Evolutionary conservation across 2,329 filamentous ascomycete genomes (phyloP).

Genomic region (Colletotrichum chlorophyti): DNA sequence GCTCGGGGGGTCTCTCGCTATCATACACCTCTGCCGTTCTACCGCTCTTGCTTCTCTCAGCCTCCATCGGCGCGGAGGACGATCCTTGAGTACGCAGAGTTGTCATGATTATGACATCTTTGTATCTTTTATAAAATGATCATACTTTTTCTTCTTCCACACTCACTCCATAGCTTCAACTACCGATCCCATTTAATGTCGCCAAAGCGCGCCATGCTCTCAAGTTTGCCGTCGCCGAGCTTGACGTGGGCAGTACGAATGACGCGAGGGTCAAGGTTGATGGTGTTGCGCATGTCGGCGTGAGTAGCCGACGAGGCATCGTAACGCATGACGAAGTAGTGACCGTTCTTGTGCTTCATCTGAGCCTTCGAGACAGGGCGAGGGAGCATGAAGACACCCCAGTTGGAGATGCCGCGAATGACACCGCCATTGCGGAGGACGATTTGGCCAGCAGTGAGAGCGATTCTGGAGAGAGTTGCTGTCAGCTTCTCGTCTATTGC

Average conservation of each 20-base stretch:
- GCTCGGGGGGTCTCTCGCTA: conserved; percentile 7
- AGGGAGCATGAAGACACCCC: conserved; percentile 90
- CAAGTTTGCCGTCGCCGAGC: conserved; percentile 71
- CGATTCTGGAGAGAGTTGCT: conserved; percentile 68
- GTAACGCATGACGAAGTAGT: conserved; percentile 99
- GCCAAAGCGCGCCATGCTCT: conserved; percentile 57
- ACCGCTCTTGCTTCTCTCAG: background rate
- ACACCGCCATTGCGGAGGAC: conserved; percentile 87
- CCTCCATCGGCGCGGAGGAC: background rate
- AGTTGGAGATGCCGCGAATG: conserved; percentile 91
- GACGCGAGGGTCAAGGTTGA: conserved; percentile 88
- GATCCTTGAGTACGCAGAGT: too few relatives aligned
- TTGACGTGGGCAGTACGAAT: conserved; percentile 88
- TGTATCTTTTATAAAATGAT: background rate
- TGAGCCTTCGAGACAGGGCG: conserved; percentile 82
- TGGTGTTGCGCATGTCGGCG: conserved; percentile 74
- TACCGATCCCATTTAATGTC: conserved; percentile 53
- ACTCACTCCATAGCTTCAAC: conserved; percentile 34
- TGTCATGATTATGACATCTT: too few relatives aligned
- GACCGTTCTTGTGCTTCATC: conserved; percentile 81
- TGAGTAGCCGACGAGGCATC: conserved; percentile 79
- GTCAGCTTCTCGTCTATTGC: background rate
- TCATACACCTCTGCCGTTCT: conserved; percentile 20
- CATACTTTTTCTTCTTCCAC: background rate
- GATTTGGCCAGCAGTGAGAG: conserved; percentile 81